Evolutionary conservation across 2,329 filamentous ascomycete species (phyloP).

Genomic region (Mollisia scopiformis): DNA sequence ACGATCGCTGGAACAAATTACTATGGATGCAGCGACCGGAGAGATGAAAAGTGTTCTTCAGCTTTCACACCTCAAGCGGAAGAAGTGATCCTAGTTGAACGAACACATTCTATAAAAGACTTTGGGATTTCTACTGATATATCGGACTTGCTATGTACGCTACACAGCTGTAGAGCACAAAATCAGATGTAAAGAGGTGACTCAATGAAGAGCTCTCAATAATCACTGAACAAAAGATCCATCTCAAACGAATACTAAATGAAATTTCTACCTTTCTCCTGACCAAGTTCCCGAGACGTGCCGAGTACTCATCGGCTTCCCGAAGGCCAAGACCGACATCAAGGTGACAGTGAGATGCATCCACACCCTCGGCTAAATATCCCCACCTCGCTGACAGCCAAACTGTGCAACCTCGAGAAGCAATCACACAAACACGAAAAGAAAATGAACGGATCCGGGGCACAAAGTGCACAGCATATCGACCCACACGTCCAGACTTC

Average conservation of each 20-base stretch:
- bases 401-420: not conserved
- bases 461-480: not conserved
- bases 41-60: not conserved
- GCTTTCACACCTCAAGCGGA: not conserved
- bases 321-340: not conserved
- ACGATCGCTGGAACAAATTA: not conserved
- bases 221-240: too few relatives aligned
- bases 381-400: not conserved
- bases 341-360: not conserved
- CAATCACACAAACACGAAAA: not conserved
- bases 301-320: too few relatives aligned
- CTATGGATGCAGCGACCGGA: not conserved
- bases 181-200: too few relatives aligned
- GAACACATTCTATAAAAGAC: too few relatives aligned
- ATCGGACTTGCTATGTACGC: too few relatives aligned
- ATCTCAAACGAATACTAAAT: too few relatives aligned
- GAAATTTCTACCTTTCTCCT: too few relatives aligned
- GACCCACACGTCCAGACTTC: not conserved
- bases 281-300: too few relatives aligned
- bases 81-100: too few relatives aligned
- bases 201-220: too few relatives aligned
- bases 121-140: too few relatives aligned
- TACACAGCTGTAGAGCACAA: too few relatives aligned
- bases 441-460: not conserved
- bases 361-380: not conserved